A percentile compares a stretch with the other conserved stretches of the same genome.
Conservation (phyloP, 768 basidiomycete genomes). For the Suillus clintonianus region DNA sequence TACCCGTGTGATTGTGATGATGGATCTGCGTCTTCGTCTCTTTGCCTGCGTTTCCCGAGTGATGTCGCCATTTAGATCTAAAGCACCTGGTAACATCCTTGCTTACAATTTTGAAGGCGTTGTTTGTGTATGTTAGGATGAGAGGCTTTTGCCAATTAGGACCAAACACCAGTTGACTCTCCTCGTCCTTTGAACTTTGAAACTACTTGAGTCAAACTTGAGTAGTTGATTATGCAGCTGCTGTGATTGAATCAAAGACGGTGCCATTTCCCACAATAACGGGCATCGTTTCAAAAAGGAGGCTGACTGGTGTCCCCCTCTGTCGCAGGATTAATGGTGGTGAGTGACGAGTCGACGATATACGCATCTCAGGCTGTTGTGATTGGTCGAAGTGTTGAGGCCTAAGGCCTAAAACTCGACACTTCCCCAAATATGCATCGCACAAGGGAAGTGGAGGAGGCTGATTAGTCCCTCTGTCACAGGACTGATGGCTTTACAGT, state of each 20-base stretch:
- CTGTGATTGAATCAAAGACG: too few relatives aligned
- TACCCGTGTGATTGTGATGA: slow-evolving; percentile 24
- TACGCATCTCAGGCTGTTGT: neutral
- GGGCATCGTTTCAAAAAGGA: too few relatives aligned
- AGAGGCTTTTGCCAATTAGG: neutral
- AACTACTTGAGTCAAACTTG: too few relatives aligned
- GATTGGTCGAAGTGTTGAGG: neutral
- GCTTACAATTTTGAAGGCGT: neutral
- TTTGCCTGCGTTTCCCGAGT: slow-evolving; percentile 31
- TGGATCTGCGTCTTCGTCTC: slow-evolving; percentile 15
- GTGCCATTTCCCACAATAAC: too few relatives aligned
- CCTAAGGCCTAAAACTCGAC: neutral
- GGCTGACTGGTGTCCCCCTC: too few relatives aligned
- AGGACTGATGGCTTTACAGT: too few relatives aligned
- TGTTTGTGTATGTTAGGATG: slow-evolving; percentile 3
- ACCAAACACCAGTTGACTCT: too few relatives aligned
- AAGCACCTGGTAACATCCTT: neutral
- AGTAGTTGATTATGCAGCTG: too few relatives aligned
- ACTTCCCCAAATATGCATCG: too few relatives aligned
- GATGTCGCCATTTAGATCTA: slow-evolving; percentile 7
- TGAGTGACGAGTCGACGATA: too few relatives aligned
- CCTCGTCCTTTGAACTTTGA: too few relatives aligned
- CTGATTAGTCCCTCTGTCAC: neutral
- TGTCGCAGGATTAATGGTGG: too few relatives aligned
- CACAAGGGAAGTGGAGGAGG: neutral